Evolutionary conservation across 2,329 filamentous ascomycete genomes (phyloP).

Genomic region (Talaromyces sp.): DNA sequence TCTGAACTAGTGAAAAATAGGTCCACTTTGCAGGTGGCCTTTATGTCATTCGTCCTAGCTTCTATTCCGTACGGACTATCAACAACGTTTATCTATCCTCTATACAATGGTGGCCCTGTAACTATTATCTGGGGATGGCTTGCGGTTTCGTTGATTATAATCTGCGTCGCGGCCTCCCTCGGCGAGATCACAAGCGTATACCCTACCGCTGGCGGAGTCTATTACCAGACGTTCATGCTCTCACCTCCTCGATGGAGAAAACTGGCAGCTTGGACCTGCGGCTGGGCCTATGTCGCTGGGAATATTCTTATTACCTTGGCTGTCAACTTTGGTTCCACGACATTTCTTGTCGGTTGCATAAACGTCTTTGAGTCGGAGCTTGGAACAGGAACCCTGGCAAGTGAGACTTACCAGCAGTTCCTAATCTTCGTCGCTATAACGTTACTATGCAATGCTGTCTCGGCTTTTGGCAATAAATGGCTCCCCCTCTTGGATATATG

Average conservation of each 20-base stretch:
- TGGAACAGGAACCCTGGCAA: conserved; percentile 42
- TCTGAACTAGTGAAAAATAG: neutral
- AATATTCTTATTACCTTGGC: conserved; percentile 79
- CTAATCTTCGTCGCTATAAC: conserved; percentile 48
- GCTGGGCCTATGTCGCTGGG: conserved; percentile 72
- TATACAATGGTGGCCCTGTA: conserved; percentile 61
- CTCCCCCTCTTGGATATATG: conserved; percentile 62
- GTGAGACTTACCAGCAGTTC: conserved; percentile 42
- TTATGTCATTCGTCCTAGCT: conserved; percentile 58
- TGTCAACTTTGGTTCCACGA: conserved; percentile 69
- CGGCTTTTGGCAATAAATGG: conserved; percentile 50
- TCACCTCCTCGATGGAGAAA: conserved; percentile 57
- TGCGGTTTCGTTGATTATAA: conserved; percentile 61
- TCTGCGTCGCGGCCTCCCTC: conserved; percentile 65
- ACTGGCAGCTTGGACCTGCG: conserved; percentile 65
- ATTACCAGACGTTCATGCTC: conserved; percentile 75
- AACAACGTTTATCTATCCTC: conserved; percentile 64
- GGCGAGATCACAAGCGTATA: conserved; percentile 72
- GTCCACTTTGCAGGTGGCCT: conserved; percentile 2
- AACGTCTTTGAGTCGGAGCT: conserved; percentile 49
- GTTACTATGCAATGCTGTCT: conserved; percentile 47
- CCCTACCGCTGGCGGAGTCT: conserved; percentile 71
- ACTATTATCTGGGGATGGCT: conserved; percentile 72
- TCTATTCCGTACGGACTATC: conserved; percentile 70
- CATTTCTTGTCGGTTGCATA: conserved; percentile 51